Percentiles rank a stretch among this genome's conserved stretches.
phyloP scores from a whole-genome alignment of 495 filamentous ascomycete species.

The Aspergillus incahuasiensis region DNA sequence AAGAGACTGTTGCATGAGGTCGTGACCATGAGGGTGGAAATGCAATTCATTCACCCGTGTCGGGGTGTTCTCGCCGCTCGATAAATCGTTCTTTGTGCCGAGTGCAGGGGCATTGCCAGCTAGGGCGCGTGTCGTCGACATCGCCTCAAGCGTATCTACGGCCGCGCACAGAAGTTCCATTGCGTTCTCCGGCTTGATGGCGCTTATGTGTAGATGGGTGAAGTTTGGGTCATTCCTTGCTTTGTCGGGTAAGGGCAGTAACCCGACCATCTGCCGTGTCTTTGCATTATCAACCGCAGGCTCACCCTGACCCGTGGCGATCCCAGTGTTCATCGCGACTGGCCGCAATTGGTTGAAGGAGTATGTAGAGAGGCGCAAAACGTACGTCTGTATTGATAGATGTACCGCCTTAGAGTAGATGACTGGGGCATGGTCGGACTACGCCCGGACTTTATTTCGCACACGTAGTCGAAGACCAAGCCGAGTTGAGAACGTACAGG shows the following conservation, averaged over 20 bases:
- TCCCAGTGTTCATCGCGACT: slow-evolving; percentile 23
- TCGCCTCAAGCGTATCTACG: slow-evolving; percentile 63
- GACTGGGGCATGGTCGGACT: slow-evolving; percentile 37
- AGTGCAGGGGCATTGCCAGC: slow-evolving; percentile 41
- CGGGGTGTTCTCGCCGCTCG: slow-evolving; percentile 26
- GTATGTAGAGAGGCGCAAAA: slow-evolving; percentile 10
- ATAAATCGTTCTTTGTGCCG: slow-evolving; percentile 52
- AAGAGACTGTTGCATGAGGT: slow-evolving; percentile 67
- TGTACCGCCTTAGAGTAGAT: slow-evolving; percentile 23
- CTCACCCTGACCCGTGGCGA: slow-evolving; percentile 16
- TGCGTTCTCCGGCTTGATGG: slow-evolving; percentile 67
- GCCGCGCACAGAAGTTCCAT: slow-evolving; percentile 70
- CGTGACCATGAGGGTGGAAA: slow-evolving; percentile 39
- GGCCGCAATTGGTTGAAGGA: slow-evolving; percentile 6
- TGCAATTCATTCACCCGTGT: slow-evolving; percentile 28
- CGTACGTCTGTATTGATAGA: slow-evolving; percentile 29
- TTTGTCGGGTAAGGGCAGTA: not conserved
- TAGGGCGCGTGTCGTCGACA: slow-evolving; percentile 65
- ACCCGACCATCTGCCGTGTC: not conserved
- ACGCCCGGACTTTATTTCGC: slow-evolving; percentile 2
- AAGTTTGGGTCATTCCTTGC: not conserved
- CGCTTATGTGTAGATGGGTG: slow-evolving; percentile 56
- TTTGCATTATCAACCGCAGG: slow-evolving; percentile 1
- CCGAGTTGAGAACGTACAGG: not conserved
- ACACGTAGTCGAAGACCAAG: not conserved